Conservation (phyloP, 441 rosid genomes). For the Sinapis alba region DNA sequence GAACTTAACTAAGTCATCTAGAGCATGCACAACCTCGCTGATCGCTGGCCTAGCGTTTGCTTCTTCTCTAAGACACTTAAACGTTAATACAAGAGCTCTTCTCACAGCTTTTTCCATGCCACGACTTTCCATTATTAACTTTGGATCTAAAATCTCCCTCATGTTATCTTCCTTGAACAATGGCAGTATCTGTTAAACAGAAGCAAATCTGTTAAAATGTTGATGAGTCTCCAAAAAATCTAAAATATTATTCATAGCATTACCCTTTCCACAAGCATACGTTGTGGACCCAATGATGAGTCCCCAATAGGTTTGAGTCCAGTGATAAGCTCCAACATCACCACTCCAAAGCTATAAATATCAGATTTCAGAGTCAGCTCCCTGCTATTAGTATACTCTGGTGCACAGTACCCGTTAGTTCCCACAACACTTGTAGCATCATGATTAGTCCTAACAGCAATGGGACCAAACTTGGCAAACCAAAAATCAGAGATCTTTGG, state of each 20-base stretch:
- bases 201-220: not conserved
- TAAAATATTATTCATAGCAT: not conserved
- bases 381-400: too few relatives aligned
- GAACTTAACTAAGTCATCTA: not conserved
- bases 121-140: not conserved
- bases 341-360: too few relatives aligned
- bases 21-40: not conserved
- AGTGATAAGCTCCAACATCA: too few relatives aligned
- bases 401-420: too few relatives aligned
- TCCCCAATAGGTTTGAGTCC: conserved; percentile 34
- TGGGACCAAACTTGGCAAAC: too few relatives aligned
- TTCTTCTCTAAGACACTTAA: not conserved
- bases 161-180: not conserved
- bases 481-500: conserved; percentile 18
- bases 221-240: not conserved
- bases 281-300: conserved; percentile 20
- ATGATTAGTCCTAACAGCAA: too few relatives aligned
- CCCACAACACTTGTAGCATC: too few relatives aligned
- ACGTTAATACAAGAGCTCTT: not conserved
- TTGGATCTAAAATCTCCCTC: not conserved
- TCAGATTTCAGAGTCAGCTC: too few relatives aligned
- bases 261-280: conserved; percentile 59
- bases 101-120: not conserved
- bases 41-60: not conserved
- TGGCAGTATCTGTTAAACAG: not conserved